Evolutionary conservation across 305 asterid species (phyloP).

Genomic region (Lippia alba): DNA sequence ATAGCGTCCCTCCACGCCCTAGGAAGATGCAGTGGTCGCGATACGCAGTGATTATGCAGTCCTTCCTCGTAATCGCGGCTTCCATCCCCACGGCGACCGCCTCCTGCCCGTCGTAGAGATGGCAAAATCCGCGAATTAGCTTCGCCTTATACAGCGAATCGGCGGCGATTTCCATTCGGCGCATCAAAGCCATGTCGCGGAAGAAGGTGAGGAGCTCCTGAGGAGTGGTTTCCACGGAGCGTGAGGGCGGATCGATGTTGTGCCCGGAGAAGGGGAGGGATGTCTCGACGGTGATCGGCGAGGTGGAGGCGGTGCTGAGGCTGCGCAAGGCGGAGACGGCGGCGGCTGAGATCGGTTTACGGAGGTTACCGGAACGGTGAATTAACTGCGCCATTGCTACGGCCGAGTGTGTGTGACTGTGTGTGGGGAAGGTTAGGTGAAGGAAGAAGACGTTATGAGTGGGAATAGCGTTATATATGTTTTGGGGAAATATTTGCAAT

Average conservation of each 20-base stretch:
- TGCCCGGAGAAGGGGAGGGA: conserved; percentile 80
- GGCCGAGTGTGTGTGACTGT: neutral
- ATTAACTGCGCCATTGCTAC: conserved; percentile 56
- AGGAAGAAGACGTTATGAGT: neutral
- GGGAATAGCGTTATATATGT: neutral
- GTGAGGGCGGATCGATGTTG: conserved; percentile 80
- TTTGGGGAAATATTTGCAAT: no score
- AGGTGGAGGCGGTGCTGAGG: conserved; percentile 46
- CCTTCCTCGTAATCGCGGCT: conserved; percentile 76
- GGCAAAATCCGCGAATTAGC: conserved; percentile 85
- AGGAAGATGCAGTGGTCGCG: conserved; percentile 73
- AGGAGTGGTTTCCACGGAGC: conserved; percentile 61
- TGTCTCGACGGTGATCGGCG: conserved; percentile 66
- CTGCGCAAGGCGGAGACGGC: conserved; percentile 44
- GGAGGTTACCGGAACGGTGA: conserved; percentile 48
- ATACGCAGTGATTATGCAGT: conserved; percentile 80
- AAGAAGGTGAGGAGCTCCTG: conserved; percentile 66
- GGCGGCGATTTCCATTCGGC: conserved; percentile 86
- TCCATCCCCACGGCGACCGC: conserved; percentile 86
- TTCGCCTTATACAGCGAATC: conserved; percentile 85
- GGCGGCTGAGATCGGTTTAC: conserved; percentile 45
- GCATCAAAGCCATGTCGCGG: conserved; percentile 74
- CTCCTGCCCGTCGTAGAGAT: conserved; percentile 87
- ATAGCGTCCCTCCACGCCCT: conserved; percentile 77
- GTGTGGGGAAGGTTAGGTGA: neutral